Percentiles rank a stretch among this genome's conserved stretches.
Conservation (phyloP, 2,329 filamentous ascomycete genomes). For the Emmonsiellopsis sp. region DNA sequence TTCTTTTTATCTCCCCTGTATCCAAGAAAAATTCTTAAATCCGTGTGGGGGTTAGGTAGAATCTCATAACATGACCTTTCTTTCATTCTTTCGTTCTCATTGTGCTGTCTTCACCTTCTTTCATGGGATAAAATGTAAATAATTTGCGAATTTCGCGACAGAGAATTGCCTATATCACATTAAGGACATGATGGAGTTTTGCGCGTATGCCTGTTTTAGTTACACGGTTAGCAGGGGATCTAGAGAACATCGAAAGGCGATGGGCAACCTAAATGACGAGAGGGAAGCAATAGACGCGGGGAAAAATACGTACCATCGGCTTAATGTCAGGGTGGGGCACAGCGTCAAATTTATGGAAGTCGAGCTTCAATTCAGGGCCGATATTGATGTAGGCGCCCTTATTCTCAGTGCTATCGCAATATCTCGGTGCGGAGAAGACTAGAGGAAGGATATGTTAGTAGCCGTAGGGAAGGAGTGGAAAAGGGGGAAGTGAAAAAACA, state of each 20-base stretch:
- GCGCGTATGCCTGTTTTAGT: slow-evolving; percentile 36
- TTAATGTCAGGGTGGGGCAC: slow-evolving; percentile 93
- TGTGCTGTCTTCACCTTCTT: no score
- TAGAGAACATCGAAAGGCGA: not conserved
- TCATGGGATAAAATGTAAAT: no score
- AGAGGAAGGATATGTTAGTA: not conserved
- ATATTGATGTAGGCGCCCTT: slow-evolving; percentile 98
- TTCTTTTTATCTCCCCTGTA: no score
- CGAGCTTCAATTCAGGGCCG: slow-evolving; percentile 78
- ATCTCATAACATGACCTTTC: no score
- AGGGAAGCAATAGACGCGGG: not conserved
- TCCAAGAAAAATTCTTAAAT: no score
- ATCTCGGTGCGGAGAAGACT: slow-evolving; percentile 96
- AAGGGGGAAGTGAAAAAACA: slow-evolving; percentile 17
- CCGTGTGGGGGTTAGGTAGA: no score
- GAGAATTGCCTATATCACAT: slow-evolving; percentile 12
- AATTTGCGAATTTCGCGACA: not conserved
- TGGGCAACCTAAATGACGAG: not conserved
- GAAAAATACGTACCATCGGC: slow-evolving; percentile 58
- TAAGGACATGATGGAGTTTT: slow-evolving; percentile 29
- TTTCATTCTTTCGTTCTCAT: no score
- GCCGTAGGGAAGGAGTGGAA: not conserved
- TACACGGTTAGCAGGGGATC: slow-evolving; percentile 1
- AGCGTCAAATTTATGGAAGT: slow-evolving; percentile 89
- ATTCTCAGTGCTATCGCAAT: slow-evolving; percentile 97